These are phyloP conservation scores for Fusarium sp. DNA, from an alignment of 2,329 filamentous ascomycete species.

Conservation along the genomic window DNA sequence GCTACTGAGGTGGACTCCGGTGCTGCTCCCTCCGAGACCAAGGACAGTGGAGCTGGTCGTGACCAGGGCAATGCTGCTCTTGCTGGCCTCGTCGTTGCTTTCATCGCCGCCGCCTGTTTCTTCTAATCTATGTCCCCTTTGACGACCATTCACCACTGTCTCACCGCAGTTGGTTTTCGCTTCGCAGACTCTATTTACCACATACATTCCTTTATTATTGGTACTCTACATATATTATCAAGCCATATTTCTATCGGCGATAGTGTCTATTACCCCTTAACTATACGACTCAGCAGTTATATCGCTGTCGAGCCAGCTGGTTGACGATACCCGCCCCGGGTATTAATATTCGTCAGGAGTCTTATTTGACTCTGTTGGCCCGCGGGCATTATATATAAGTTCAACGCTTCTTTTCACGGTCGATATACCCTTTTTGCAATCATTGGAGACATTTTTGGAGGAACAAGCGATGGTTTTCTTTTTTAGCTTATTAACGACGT, in stretches of 20 bases:
- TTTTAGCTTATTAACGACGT: conserved; percentile 45
- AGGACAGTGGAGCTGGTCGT: conserved; percentile 59
- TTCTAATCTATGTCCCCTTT: conserved; percentile 50
- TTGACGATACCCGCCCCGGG: conserved; percentile 34
- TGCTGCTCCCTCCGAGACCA: conserved; percentile 50
- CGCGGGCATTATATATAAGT: conserved; percentile 44
- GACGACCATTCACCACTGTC: conserved; percentile 16
- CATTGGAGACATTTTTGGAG: conserved; percentile 42
- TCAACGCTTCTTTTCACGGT: conserved; percentile 47
- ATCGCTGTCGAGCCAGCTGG: conserved; percentile 9
- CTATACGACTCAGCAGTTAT: conserved; percentile 1
- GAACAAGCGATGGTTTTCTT: conserved; percentile 40
- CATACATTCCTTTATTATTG: conserved; percentile 38
- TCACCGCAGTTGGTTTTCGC: conserved; percentile 41
- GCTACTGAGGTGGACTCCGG: conserved; percentile 44
- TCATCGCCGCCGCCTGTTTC: conserved; percentile 64
- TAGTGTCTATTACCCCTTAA: conserved; percentile 50
- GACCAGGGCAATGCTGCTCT: conserved; percentile 63
- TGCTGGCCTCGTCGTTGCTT: conserved; percentile 65
- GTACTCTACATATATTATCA: conserved; percentile 45
- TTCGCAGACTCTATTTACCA: conserved; percentile 39
- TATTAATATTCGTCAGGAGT: conserved; percentile 30
- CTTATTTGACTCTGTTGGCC: conserved; percentile 23
- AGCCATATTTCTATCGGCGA: conserved; percentile 48
- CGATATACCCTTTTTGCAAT: conserved; percentile 48